Conservation (phyloP, 2,329 filamentous ascomycete species). For the Nectriaceae sp. region DNA sequence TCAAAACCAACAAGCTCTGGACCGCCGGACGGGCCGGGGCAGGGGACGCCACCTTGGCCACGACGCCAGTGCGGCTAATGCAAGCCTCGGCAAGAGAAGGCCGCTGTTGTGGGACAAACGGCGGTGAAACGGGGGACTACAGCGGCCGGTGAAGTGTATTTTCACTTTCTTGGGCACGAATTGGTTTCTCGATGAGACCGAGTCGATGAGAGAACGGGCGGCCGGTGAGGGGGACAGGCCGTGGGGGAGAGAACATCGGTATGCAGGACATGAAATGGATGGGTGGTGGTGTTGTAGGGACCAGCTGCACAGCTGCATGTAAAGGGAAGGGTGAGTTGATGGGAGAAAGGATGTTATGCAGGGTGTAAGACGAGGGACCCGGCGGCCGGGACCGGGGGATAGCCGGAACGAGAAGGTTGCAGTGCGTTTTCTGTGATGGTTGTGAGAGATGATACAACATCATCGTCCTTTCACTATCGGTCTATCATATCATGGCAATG, state of each 20-base stretch:
- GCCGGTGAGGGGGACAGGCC: slow-evolving; percentile 21
- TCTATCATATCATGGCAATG: no score
- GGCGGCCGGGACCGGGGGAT: slow-evolving; percentile 17
- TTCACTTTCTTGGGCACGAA: no score
- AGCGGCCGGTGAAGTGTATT: slow-evolving; percentile 1
- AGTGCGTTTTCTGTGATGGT: slow-evolving; percentile 7
- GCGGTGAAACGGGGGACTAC: slow-evolving; percentile 21
- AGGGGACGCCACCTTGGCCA: slow-evolving; percentile 14
- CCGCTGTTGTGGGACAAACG: slow-evolving; percentile 19
- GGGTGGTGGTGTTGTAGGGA: slow-evolving; percentile 16
- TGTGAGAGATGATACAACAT: slow-evolving; percentile 10
- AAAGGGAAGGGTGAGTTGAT: slow-evolving; percentile 9
- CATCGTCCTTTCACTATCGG: no score
- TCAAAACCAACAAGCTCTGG: slow-evolving; percentile 19
- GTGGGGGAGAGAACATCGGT: slow-evolving; percentile 23
- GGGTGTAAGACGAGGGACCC: slow-evolving; percentile 13
- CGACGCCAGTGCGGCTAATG: slow-evolving; percentile 23
- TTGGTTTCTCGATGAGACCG: slow-evolving; percentile 8
- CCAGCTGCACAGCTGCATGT: no score
- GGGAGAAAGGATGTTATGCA: slow-evolving; percentile 10
- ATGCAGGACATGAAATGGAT: slow-evolving; percentile 26
- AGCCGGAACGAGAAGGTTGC: slow-evolving; percentile 19
- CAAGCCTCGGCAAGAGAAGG: slow-evolving; percentile 17
- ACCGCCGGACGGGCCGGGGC: slow-evolving; percentile 18
- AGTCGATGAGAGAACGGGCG: slow-evolving; percentile 5